Evolutionary conservation across 805 yeast genomes (phyloP).

Genomic region (Candida fluviatilis): DNA sequence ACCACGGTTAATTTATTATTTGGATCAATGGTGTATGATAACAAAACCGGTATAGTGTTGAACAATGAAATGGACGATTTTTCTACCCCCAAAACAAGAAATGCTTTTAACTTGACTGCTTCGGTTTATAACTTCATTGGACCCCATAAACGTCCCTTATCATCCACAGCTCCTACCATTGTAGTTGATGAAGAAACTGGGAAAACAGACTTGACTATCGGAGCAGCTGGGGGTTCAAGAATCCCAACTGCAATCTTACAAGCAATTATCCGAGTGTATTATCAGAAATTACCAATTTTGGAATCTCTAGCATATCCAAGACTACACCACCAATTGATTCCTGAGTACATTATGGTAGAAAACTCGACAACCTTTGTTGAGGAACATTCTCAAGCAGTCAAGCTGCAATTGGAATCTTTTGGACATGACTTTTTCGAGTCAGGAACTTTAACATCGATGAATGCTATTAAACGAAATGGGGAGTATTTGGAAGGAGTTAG

Average conservation of each 20-base stretch:
- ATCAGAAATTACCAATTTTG: slow-evolving; percentile 53
- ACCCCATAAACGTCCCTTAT: slow-evolving; percentile 78
- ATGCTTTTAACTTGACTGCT: slow-evolving; percentile 79
- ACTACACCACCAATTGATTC: slow-evolving; percentile 84
- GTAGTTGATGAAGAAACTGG: slow-evolving; percentile 40
- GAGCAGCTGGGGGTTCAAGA: slow-evolving; percentile 93
- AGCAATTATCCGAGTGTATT: slow-evolving; percentile 65
- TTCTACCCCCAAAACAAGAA: slow-evolving; percentile 62
- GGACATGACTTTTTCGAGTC: slow-evolving; percentile 31
- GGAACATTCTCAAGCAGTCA: slow-evolving; percentile 16
- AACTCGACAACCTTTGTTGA: slow-evolving; percentile 35
- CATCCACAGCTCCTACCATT: slow-evolving; percentile 73
- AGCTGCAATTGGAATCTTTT: slow-evolving; percentile 13
- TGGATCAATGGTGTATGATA: slow-evolving; percentile 82
- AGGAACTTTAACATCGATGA: slow-evolving; percentile 40
- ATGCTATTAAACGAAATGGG: slow-evolving; percentile 41
- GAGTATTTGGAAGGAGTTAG: slow-evolving; percentile 66
- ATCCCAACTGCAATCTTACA: slow-evolving; percentile 81
- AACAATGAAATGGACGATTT: slow-evolving; percentile 96
- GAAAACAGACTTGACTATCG: slow-evolving; percentile 63
- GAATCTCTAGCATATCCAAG: slow-evolving; percentile 78
- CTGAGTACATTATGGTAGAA: slow-evolving; percentile 65
- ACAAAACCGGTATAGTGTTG: slow-evolving; percentile 73
- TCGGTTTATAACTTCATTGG: slow-evolving; percentile 72
- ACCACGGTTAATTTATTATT: slow-evolving; percentile 82